Evolutionary conservation across 2,329 filamentous ascomycete genomes (phyloP).

Genomic region (Diplodia mutila): DNA sequence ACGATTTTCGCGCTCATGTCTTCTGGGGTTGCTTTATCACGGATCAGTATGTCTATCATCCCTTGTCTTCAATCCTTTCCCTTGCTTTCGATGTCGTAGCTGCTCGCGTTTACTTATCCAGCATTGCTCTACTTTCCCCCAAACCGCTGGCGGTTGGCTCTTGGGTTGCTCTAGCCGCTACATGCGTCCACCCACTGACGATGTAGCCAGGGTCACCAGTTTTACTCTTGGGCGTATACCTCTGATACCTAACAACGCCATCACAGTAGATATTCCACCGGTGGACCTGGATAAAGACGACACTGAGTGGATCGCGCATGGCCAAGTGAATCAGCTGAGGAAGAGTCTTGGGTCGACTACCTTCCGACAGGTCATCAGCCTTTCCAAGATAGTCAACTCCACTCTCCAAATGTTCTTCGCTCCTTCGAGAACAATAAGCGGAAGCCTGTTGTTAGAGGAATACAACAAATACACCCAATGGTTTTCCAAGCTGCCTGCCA

Average conservation of each 20-base stretch:
- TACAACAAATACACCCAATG: slow-evolving; percentile 30
- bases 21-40: slow-evolving; percentile 31
- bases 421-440: slow-evolving; percentile 28
- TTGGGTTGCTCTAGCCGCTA: neutral
- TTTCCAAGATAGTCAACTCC: slow-evolving; percentile 32
- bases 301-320: slow-evolving; percentile 27
- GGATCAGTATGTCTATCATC: slow-evolving; percentile 29
- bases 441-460: slow-evolving; percentile 28
- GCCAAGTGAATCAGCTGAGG: slow-evolving; percentile 12
- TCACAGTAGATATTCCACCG: slow-evolving; percentile 29
- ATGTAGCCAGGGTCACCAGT: slow-evolving; percentile 28
- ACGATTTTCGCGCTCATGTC: slow-evolving; percentile 26
- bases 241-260: slow-evolving; percentile 28
- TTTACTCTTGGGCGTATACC: slow-evolving; percentile 31
- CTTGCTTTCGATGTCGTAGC: neutral
- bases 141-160: no score
- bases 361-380: slow-evolving; percentile 27
- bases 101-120: neutral
- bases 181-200: neutral
- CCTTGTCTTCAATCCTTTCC: neutral
- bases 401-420: slow-evolving; percentile 32
- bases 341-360: slow-evolving; percentile 28
- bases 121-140: neutral
- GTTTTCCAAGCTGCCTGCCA: slow-evolving; percentile 25
- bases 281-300: slow-evolving; percentile 26